phyloP scores from a whole-genome alignment of 768 basidiomycete species.

The Rhodotorula diobovata region DNA sequence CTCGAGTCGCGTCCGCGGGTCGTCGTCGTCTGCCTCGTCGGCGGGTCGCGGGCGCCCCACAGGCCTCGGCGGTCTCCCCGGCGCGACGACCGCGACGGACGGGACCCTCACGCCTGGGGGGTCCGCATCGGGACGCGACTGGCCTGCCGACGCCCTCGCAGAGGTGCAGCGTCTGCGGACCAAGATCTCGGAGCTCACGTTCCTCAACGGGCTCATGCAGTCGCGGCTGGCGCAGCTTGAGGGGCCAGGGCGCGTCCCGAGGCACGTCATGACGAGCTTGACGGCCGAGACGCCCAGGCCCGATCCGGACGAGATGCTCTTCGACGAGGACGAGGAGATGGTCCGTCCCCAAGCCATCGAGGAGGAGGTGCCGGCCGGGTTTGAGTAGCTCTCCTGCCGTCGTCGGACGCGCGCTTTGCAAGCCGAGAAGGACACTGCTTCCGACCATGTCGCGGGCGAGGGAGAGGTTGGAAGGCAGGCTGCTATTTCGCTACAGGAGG shows the following conservation, averaged over 20 bases:
- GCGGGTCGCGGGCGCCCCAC: neutral
- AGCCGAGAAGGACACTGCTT: neutral
- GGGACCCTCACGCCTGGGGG: neutral
- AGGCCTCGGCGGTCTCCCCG: neutral
- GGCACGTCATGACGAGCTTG: conserved; percentile 21
- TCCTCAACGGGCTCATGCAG: conserved; percentile 41
- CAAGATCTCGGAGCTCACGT: conserved; percentile 40
- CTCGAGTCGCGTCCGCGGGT: conserved; percentile 12
- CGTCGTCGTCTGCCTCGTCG: conserved; percentile 19
- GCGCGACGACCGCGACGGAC: neutral
- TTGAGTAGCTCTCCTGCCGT: conserved; percentile 4
- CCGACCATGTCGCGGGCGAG: too few relatives aligned
- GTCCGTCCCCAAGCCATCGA: conserved; percentile 8
- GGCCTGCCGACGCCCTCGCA: conserved; percentile 28
- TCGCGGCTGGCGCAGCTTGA: conserved; percentile 34
- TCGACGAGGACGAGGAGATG: conserved; percentile 22
- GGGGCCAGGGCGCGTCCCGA: conserved; percentile 27
- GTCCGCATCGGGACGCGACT: conserved; percentile 1
- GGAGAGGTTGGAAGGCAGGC: too few relatives aligned
- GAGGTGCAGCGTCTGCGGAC: conserved; percentile 32
- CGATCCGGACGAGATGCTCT: conserved; percentile 17
- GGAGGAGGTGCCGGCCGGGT: conserved; percentile 11
- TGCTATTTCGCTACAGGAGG: too few relatives aligned
- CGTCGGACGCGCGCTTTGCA: neutral
- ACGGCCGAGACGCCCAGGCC: conserved; percentile 36